Conservation (phyloP, 2,329 filamentous ascomycete genomes). For the Beauveria asiatica region DNA sequence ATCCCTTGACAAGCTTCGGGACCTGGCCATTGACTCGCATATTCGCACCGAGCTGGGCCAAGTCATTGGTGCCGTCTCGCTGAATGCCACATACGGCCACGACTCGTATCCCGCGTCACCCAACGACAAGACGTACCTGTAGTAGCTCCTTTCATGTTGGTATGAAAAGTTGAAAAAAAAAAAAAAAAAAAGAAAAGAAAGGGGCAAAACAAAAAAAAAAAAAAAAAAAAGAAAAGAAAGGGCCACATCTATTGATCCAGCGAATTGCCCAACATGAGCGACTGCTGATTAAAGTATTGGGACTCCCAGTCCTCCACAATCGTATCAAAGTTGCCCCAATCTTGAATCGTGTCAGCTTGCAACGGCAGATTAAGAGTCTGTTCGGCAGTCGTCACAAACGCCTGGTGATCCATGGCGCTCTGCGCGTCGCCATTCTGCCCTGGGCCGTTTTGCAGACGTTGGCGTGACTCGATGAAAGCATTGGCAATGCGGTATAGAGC, state of each 20-base stretch:
- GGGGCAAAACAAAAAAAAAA: no score
- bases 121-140: slow-evolving; percentile 19
- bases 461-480: not conserved
- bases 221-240: not conserved
- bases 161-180: not conserved
- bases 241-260: not conserved
- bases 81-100: slow-evolving; percentile 47
- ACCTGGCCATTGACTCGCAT: slow-evolving; percentile 43
- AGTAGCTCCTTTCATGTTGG: not conserved
- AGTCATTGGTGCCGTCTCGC: slow-evolving; percentile 36
- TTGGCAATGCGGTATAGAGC: slow-evolving; percentile 6
- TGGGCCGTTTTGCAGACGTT: not conserved
- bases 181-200: not conserved
- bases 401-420: not conserved
- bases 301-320: slow-evolving; percentile 10
- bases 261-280: slow-evolving; percentile 4
- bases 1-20: slow-evolving; percentile 29
- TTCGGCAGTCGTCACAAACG: not conserved
- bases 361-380: slow-evolving; percentile 6
- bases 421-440: not conserved
- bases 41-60: slow-evolving; percentile 45
- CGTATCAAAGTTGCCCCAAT: slow-evolving; percentile 8
- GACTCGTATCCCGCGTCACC: slow-evolving; percentile 38
- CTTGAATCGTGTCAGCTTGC: not conserved
- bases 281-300: slow-evolving; percentile 9